These are phyloP conservation scores for Cairneyella variabilis DNA, from an alignment of 495 filamentous ascomycete genomes.

Conservation along the genomic window DNA sequence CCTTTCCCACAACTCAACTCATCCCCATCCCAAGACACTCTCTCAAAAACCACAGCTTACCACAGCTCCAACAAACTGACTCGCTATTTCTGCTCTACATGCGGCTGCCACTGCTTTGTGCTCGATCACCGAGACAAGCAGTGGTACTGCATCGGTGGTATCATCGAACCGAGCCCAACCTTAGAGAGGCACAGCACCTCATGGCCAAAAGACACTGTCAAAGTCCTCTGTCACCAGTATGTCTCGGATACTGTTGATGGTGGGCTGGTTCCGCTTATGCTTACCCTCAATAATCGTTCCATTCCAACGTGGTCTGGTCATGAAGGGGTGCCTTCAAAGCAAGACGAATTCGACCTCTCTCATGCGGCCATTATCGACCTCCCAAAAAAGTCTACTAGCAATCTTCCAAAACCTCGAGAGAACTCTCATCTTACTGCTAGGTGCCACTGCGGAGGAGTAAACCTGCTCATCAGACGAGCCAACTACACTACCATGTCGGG, in stretches of 20 bases:
- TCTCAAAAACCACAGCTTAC: constrained; percentile 3
- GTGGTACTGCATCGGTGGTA: constrained; percentile 4
- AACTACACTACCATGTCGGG: not conserved
- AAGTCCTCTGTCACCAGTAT: constrained; percentile 1
- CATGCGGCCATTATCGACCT: not conserved
- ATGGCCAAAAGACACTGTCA: constrained; percentile 4
- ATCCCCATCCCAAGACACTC: not conserved
- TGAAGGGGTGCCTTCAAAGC: not conserved
- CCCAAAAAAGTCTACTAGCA: not conserved
- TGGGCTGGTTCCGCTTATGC: constrained; percentile 1
- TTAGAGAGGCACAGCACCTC: not conserved
- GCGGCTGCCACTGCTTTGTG: constrained; percentile 2
- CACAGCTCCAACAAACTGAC: not conserved
- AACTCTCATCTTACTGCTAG: constrained; percentile 5
- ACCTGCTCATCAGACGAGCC: constrained; percentile 6
- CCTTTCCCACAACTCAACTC: constrained; percentile 3
- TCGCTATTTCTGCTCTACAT: constrained; percentile 6
- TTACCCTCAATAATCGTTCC: constrained; percentile 1
- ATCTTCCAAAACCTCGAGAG: not conserved
- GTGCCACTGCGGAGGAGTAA: constrained; percentile 8
- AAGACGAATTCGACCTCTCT: not conserved
- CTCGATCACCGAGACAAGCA: not conserved
- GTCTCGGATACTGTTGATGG: constrained; percentile 8
- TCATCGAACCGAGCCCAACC: constrained; percentile 3
- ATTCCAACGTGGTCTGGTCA: not conserved